Conservation (phyloP, 371 early-diverging fungal genomes). For the Mucor mucedo region DNA sequence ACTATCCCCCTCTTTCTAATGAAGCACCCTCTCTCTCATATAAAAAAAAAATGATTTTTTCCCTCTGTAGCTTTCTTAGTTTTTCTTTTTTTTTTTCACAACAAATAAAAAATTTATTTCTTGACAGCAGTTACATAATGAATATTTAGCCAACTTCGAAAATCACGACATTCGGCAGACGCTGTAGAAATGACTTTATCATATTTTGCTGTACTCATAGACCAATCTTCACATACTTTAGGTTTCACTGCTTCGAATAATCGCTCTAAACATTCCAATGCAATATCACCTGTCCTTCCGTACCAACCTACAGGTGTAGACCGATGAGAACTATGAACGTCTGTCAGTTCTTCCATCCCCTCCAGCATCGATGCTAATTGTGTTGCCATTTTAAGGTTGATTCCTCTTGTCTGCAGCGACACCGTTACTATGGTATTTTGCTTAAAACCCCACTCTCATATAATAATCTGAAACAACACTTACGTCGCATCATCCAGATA, state of each 20-base stretch:
- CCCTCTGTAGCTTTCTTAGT: too few relatives aligned
- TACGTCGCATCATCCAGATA: slow-evolving; percentile 54
- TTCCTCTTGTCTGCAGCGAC: slow-evolving; percentile 45
- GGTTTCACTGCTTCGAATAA: slow-evolving; percentile 49
- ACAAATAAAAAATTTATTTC: slow-evolving; percentile 7
- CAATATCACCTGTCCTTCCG: slow-evolving; percentile 46
- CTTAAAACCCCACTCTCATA: too few relatives aligned
- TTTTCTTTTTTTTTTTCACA: neutral
- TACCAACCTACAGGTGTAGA: slow-evolving; percentile 55
- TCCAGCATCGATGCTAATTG: slow-evolving; percentile 32
- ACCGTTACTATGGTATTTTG: slow-evolving; percentile 34
- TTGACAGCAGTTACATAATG: slow-evolving; percentile 32
- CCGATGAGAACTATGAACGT: slow-evolving; percentile 35
- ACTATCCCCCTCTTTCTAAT: too few relatives aligned
- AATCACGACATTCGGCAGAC: slow-evolving; percentile 43
- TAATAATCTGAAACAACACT: neutral
- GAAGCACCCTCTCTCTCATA: too few relatives aligned
- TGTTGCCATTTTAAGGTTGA: slow-evolving; percentile 34
- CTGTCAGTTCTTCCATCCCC: slow-evolving; percentile 8
- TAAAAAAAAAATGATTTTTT: too few relatives aligned
- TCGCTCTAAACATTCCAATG: slow-evolving; percentile 39
- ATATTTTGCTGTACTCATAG: slow-evolving; percentile 42
- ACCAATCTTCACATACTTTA: slow-evolving; percentile 54
- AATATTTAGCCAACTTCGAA: slow-evolving; percentile 49
- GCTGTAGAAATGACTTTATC: slow-evolving; percentile 38